These are phyloP conservation scores for Dendrothele bispora DNA, from an alignment of 768 basidiomycete genomes.

Conservation along the genomic window DNA sequence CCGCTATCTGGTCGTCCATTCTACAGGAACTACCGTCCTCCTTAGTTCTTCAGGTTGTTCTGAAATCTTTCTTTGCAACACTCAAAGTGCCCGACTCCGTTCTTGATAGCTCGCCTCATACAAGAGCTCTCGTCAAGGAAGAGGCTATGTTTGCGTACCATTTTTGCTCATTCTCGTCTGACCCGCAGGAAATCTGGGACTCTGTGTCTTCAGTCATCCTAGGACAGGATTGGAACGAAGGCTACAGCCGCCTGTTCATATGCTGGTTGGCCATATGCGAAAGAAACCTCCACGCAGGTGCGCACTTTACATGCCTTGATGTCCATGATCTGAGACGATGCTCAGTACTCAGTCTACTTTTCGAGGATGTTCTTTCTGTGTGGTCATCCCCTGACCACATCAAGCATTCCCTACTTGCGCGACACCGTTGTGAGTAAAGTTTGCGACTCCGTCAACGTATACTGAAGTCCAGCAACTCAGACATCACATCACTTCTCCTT, in stretches of 20 bases:
- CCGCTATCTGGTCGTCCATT: constrained; percentile 47
- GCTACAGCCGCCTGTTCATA: constrained; percentile 60
- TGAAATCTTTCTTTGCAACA: constrained; percentile 59
- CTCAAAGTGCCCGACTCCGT: constrained; percentile 29
- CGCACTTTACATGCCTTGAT: constrained; percentile 3
- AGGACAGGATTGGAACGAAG: constrained; percentile 58
- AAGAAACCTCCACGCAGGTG: constrained; percentile 31
- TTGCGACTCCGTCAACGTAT: neutral
- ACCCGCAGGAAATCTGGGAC: constrained; percentile 53
- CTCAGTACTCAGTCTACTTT: constrained; percentile 47
- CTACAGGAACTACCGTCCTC: constrained; percentile 50
- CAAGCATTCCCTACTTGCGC: constrained; percentile 71
- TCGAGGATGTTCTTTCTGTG: constrained; percentile 49
- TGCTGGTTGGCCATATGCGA: constrained; percentile 60
- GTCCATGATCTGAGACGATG: constrained; percentile 3
- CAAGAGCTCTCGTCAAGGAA: constrained; percentile 47
- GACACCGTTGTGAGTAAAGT: constrained; percentile 67
- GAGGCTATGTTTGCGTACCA: constrained; percentile 58
- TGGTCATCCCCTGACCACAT: constrained; percentile 84
- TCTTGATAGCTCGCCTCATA: constrained; percentile 28
- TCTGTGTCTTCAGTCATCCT: constrained; percentile 46
- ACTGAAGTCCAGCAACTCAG: constrained; percentile 37
- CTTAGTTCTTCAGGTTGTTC: constrained; percentile 53
- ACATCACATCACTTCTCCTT: constrained; percentile 71
- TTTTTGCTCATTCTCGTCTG: constrained; percentile 48